Evolutionary conservation across 2,329 filamentous ascomycete genomes (phyloP).

Genomic region (Cadophora gregata): DNA sequence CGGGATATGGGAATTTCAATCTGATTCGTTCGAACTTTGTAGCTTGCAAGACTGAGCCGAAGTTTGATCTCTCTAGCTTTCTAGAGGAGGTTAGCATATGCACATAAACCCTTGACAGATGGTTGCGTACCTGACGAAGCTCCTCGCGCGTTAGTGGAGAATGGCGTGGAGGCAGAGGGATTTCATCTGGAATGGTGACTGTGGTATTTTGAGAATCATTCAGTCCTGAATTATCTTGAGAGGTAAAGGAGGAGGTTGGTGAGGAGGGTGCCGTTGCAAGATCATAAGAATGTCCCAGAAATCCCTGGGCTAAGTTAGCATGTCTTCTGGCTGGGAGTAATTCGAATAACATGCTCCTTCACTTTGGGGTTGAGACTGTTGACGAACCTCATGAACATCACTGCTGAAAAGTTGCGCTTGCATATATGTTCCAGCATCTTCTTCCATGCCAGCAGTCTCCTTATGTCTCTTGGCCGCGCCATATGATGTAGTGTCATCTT

Average conservation of each 20-base stretch:
- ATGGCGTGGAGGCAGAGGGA: neutral
- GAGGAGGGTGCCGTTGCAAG: slow-evolving; percentile 9
- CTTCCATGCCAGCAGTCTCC: neutral
- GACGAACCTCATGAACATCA: slow-evolving; percentile 4
- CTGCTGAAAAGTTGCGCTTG: neutral
- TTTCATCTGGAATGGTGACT: slow-evolving; percentile 36
- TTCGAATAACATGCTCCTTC: neutral
- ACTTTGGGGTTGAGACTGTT: neutral
- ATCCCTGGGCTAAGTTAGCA: neutral
- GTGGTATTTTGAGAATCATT: slow-evolving; percentile 38
- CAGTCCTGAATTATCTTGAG: slow-evolving; percentile 25
- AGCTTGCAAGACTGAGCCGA: slow-evolving; percentile 73
- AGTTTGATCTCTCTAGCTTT: slow-evolving; percentile 70
- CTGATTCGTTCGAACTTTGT: slow-evolving; percentile 78
- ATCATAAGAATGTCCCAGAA: slow-evolving; percentile 5
- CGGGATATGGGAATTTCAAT: slow-evolving; percentile 67
- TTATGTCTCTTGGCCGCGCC: neutral
- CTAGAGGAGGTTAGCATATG: slow-evolving; percentile 45
- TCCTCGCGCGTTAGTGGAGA: slow-evolving; percentile 25
- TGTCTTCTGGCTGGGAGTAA: no score
- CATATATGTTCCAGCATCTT: neutral
- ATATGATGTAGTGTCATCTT: neutral
- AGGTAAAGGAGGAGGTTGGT: slow-evolving; percentile 19
- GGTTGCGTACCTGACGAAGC: slow-evolving; percentile 30
- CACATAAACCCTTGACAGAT: neutral